Conservation (phyloP, 2,329 filamentous ascomycete species). For the Curvularia sp. region DNA sequence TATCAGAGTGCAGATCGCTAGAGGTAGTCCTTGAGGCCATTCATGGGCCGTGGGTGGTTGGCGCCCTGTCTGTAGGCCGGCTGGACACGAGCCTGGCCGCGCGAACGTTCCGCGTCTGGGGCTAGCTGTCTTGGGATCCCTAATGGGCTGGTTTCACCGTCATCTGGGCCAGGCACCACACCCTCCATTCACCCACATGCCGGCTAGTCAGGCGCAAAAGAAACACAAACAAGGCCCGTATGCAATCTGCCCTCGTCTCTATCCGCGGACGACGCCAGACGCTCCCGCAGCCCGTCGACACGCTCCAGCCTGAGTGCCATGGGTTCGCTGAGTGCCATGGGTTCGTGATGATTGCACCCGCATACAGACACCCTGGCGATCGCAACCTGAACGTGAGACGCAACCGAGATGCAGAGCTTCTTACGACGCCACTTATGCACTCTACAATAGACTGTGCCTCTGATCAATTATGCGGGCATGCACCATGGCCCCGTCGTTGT, state of each 20-base stretch:
- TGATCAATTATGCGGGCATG: conserved; percentile 10
- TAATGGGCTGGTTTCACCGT: conserved; percentile 24
- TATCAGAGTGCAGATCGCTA: conserved; percentile 9
- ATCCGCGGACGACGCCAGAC: background rate
- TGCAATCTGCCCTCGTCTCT: background rate
- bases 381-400: conserved; percentile 17
- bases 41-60: conserved; percentile 24
- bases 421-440: conserved; percentile 15
- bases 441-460: conserved; percentile 4
- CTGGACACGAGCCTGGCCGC: conserved; percentile 22
- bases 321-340: background rate
- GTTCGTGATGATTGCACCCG: background rate
- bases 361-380: conserved; percentile 13
- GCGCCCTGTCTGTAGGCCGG: conserved; percentile 18
- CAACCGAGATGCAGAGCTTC: conserved; percentile 16
- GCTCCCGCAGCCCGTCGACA: background rate
- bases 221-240: background rate
- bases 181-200: background rate
- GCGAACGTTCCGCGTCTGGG: conserved; percentile 30
- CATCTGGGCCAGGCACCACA: conserved; percentile 12
- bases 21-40: conserved; percentile 25
- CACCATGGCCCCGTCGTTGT: conserved; percentile 8
- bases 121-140: conserved; percentile 27
- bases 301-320: background rate
- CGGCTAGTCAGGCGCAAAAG: conserved; percentile 6